Evolutionary conservation across 129 eudicot species (phyloP), one percentile per base, ranked within the genome.

Genomic region (Centaurea solstitialis): DNA sequence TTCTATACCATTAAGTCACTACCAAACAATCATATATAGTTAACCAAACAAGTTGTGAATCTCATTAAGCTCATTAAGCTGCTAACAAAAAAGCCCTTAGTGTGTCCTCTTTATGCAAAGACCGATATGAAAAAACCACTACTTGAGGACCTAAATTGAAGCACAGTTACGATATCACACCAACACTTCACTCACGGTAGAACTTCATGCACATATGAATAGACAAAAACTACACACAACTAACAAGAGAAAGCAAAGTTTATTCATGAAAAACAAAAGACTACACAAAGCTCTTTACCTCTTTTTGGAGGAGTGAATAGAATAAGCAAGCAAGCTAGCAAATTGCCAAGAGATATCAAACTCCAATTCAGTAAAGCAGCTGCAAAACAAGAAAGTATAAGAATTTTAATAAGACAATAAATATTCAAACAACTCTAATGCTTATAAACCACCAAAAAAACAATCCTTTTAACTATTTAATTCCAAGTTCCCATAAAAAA

Each of bases 291-390:
- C n/a, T 28, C 59, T 61, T 41, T 70, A 91, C 99, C 98, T 88
- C 92, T 83, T 91, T 90, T 91, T 23, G 94, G 89, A 53, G 89
- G 87, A 76, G 84, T 77, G 76, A 83, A 89, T 22, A 88, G 94
- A 70, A 95, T 83, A 74, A 87, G 77, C 21, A 93, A 88, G 68
- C 90, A 88, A 64, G 91, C 90, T 81, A 88, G 71, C 89, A 95
- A 85, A 88, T 91, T 85, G 78, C 89, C 87, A 12, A 95, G 87
- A 72, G 97, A 91, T 79, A 92, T 82, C 79, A 93, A 82, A 79
- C 99, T 93, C 99, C 99, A 95, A 86, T 91, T 87, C 41, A 90
- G 88, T 69, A 95, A 82, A 68, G 98, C 94, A 80, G 91, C 99
- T 95, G 98, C 91, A 90, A 83, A 21, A 76, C 64, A 28, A 62